phyloP scores from a whole-genome alignment of 129 eudicot species.

The Logfia minima region DNA sequence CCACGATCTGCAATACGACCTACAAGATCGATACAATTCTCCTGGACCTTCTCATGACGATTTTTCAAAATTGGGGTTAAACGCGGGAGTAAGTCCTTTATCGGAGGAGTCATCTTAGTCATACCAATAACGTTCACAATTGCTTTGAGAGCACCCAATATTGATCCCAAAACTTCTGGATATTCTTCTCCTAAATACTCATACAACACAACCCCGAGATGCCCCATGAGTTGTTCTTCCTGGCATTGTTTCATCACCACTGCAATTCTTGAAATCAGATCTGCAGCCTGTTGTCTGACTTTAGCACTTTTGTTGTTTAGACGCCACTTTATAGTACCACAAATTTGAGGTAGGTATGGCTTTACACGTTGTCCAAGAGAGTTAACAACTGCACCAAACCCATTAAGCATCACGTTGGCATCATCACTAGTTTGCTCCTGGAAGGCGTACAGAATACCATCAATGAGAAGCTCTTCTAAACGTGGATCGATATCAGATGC shows the following conservation, averaged over 20 bases:
- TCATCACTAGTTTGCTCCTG: slow-evolving; percentile 95
- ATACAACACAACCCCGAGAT: slow-evolving; percentile 93
- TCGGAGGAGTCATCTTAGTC: slow-evolving; percentile 98
- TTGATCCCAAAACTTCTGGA: slow-evolving; percentile 97
- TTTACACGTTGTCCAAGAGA: slow-evolving; percentile 92
- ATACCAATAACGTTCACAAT: slow-evolving; percentile 94
- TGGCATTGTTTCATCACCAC: slow-evolving; percentile 96
- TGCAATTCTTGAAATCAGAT: slow-evolving; percentile 81
- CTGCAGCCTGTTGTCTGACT: slow-evolving; percentile 94
- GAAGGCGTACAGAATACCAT: slow-evolving; percentile 90
- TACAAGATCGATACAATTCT: slow-evolving; percentile 91
- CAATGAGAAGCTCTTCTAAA: slow-evolving; percentile 88
- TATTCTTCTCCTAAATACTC: slow-evolving; percentile 97
- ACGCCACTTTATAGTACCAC: slow-evolving; percentile 97
- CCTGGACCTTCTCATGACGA: slow-evolving; percentile 96
- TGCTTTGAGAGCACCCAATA: slow-evolving; percentile 88
- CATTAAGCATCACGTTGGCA: slow-evolving; percentile 95
- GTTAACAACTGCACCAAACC: slow-evolving; percentile 94
- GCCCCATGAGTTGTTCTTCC: slow-evolving; percentile 96
- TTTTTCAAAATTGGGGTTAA: slow-evolving; percentile 88
- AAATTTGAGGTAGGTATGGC: slow-evolving; percentile 92
- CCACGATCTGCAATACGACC: slow-evolving; percentile 99
- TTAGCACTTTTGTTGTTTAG: slow-evolving; percentile 93
- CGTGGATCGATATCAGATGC: slow-evolving; percentile 93
- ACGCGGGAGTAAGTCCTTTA: slow-evolving; percentile 87